A percentile compares a stretch with the other conserved stretches of the same genome.
Conservation (phyloP, 225 moss, liverwort and hornwort species). For the Lunularia cruciata region DNA sequence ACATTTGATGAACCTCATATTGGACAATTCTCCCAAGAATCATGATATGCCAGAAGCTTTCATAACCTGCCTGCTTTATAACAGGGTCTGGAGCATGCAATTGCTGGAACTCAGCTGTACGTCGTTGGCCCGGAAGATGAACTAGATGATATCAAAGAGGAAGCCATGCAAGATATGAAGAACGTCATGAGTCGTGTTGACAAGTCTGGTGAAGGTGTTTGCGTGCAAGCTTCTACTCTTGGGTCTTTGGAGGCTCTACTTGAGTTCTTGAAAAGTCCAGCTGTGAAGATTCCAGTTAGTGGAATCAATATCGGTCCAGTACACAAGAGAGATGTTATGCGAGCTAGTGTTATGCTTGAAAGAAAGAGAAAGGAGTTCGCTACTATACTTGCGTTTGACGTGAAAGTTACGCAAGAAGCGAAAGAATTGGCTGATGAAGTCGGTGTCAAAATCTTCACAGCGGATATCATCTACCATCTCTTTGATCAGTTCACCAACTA, state of each 20-base stretch:
- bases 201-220: constrained; percentile 97
- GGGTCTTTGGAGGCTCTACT: constrained; percentile 95
- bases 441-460: constrained; percentile 95
- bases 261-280: constrained; percentile 94
- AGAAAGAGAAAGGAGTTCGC: constrained; percentile 94
- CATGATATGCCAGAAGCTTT: too few relatives aligned
- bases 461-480: constrained; percentile 97
- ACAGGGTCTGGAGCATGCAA: constrained; percentile 96
- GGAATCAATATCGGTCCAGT: constrained; percentile 94
- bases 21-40: too few relatives aligned
- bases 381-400: constrained; percentile 97
- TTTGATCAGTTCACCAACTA: constrained; percentile 97
- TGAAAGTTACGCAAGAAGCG: constrained; percentile 94
- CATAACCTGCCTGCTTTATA: not conserved
- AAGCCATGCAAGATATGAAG: constrained; percentile 98
- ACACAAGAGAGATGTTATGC: constrained; percentile 98
- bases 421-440: constrained; percentile 95
- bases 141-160: constrained; percentile 91
- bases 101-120: constrained; percentile 91
- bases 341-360: constrained; percentile 95
- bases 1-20: too few relatives aligned
- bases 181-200: constrained; percentile 95
- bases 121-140: constrained; percentile 98
- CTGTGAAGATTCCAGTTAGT: constrained; percentile 97
- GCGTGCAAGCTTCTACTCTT: constrained; percentile 98